phyloP scores from a whole-genome alignment of 2,329 filamentous ascomycete species.

The Periconia digitata region DNA sequence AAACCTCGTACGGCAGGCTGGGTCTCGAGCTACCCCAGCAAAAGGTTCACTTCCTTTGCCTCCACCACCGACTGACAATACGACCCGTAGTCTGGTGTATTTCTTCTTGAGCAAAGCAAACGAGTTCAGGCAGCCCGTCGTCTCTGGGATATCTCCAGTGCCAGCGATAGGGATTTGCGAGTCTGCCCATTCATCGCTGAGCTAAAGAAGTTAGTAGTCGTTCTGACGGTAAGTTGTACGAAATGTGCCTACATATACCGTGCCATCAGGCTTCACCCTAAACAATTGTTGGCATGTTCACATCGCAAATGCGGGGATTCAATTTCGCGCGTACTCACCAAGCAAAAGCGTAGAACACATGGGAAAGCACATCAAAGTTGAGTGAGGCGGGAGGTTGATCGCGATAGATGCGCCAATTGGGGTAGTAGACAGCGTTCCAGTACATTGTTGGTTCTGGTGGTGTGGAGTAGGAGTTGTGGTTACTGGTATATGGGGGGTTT shows the following conservation, averaged over 20 bases:
- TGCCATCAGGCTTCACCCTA: conserved; percentile 70
- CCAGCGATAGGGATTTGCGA: conserved; percentile 71
- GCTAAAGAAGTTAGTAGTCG: conserved; percentile 49
- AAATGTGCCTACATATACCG: conserved; percentile 71
- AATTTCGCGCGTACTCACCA: conserved; percentile 46
- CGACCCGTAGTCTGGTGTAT: conserved; percentile 70
- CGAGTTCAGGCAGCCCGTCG: conserved; percentile 64
- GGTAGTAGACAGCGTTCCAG: conserved; percentile 79
- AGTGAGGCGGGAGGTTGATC: conserved; percentile 72
- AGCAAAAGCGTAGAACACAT: conserved; percentile 83
- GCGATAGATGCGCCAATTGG: conserved; percentile 74
- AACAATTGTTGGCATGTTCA: conserved; percentile 18
- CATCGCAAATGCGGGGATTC: conserved; percentile 5
- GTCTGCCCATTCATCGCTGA: conserved; percentile 80
- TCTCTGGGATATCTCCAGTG: conserved; percentile 33
- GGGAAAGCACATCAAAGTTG: conserved; percentile 75
- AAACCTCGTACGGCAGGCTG: conserved; percentile 67
- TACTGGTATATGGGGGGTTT: conserved; percentile 21
- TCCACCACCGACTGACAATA: conserved; percentile 78
- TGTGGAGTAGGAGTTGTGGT: conserved; percentile 28
- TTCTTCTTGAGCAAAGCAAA: conserved; percentile 72
- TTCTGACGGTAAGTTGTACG: conserved; percentile 29
- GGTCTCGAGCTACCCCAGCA: conserved; percentile 64
- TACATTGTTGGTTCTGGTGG: conserved; percentile 37
- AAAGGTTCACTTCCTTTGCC: conserved; percentile 67